Evolutionary conservation across 345 rosid species (phyloP), one percentile per base, ranked within the genome.

Genomic region (Eucalyptus marginata): DNA sequence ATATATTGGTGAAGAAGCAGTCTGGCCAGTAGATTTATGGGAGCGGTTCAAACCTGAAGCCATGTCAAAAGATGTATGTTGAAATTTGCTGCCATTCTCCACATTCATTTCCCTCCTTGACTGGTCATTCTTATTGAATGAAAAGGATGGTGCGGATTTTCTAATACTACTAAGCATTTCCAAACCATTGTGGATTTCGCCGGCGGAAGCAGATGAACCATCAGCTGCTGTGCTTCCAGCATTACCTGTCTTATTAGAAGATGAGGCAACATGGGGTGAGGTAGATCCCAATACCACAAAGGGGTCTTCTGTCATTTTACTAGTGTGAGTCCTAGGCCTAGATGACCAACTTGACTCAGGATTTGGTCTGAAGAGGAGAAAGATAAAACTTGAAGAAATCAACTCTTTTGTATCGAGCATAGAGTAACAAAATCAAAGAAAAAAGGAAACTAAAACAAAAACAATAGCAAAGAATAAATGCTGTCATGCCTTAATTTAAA

Each of bases 141-240:
- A 88, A 85, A 88, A 90, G 49, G 88, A 56, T 46, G 88, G 87
- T 44, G 64, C 86, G 8, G 88, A 86, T 88, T 90, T 90, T 68
- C 93, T 91, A 76, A 90, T 90, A 79, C 87, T 89, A 36, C 92
- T 91, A 68, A 92, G 86, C 36, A 92, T 89, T 83, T 93, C 93
- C 86, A 89, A 29, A 51, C 92, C 94, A 86, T 93, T 91, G 52
- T 89, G 86, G 33, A 49, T 62, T 89, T 89, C 90, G 47, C 79
- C 86, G 56, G 71, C 84, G 40, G 86, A 81, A 27, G 84, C 91
- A 58, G 93, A 89, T 43, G 91, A 86, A 43, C 47, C 91, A 88
- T 91, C 88, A 86, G 86, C 86, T 86, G 90, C 93, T n/a, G 81
- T 68, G 86, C 87, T 93, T 86, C 91, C 91, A 56, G 91, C 86